phyloP scores from a whole-genome alignment of 345 rosid species.

The Brassica juncea region DNA sequence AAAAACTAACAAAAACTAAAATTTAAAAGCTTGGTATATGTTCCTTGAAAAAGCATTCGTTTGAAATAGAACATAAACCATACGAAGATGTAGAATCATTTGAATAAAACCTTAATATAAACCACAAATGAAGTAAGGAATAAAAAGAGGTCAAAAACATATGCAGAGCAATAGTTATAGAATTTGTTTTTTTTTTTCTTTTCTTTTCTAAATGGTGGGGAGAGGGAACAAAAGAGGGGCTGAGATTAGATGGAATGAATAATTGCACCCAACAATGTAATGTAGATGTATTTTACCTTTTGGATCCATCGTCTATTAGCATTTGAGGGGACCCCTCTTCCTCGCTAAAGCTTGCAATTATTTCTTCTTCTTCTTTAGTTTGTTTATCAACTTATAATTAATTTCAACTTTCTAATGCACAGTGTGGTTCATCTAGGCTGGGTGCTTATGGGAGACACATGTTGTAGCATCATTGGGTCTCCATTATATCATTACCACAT shows the following conservation, averaged over 20 bases:
- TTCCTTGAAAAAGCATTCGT: conserved; percentile 5
- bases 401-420: background rate
- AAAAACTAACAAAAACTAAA: conserved; percentile 1
- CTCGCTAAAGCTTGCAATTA: conserved; percentile 41
- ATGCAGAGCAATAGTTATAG: conserved; percentile 3
- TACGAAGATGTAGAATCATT: conserved; percentile 19
- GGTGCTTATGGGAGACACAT: conserved; percentile 41
- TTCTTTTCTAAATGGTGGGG: conserved; percentile 1
- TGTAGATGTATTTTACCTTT: conserved; percentile 62
- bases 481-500: conserved; percentile 33
- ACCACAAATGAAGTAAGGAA: conserved; percentile 20
- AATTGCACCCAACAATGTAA: conserved; percentile 64
- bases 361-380: conserved; percentile 21
- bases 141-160: conserved; percentile 17
- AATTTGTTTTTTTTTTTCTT: background rate
- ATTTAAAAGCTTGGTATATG: conserved; percentile 21
- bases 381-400: background rate
- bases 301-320: conserved; percentile 59
- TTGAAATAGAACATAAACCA: conserved; percentile 8
- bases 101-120: conserved; percentile 31
- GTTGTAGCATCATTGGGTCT: conserved; percentile 42
- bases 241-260: conserved; percentile 57
- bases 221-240: conserved; percentile 46
- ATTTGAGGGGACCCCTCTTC: conserved; percentile 49
- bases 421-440: conserved; percentile 37